These are phyloP conservation scores for Fragilariopsis cylindrus DNA, from an alignment of 108 stramenopile species.

Conservation along the genomic window DNA sequence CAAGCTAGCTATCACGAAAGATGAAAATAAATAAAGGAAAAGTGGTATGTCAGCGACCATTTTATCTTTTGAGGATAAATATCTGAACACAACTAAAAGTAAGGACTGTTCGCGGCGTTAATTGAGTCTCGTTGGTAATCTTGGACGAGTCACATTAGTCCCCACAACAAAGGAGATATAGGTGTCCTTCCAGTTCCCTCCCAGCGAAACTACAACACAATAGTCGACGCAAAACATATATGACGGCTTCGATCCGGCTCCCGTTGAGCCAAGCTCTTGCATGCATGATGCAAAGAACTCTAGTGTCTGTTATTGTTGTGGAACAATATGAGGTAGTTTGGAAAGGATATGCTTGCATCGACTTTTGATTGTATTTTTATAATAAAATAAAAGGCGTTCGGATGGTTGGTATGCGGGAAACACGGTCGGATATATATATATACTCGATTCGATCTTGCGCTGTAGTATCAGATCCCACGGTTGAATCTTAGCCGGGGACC, in stretches of 20 bases:
- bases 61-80: too few species aligned
- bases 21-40: too few species aligned
- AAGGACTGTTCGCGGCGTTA: slow-evolving; percentile 31
- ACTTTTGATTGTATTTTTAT: not conserved
- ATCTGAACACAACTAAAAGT: too few species aligned
- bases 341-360: not conserved
- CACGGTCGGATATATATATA: not conserved
- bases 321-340: not conserved
- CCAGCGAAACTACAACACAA: slow-evolving; percentile 2
- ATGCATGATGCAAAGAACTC: not conserved
- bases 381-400: not conserved
- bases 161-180: slow-evolving; percentile 18
- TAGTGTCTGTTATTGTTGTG: slow-evolving; percentile 22
- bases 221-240: not conserved
- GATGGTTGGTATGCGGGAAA: slow-evolving; percentile 4
- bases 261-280: slow-evolving; percentile 30
- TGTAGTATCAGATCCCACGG: slow-evolving; percentile 39
- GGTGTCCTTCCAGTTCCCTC: not conserved
- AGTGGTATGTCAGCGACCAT: too few species aligned
- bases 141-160: slow-evolving; percentile 28
- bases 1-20: not conserved
- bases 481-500: slow-evolving; percentile 25
- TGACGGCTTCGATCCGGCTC: slow-evolving; percentile 34
- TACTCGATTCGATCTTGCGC: slow-evolving; percentile 25
- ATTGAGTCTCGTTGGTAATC: slow-evolving; percentile 18